Evolutionary conservation across 495 filamentous ascomycete species (phyloP).

Genomic region (Parmelia sp.): DNA sequence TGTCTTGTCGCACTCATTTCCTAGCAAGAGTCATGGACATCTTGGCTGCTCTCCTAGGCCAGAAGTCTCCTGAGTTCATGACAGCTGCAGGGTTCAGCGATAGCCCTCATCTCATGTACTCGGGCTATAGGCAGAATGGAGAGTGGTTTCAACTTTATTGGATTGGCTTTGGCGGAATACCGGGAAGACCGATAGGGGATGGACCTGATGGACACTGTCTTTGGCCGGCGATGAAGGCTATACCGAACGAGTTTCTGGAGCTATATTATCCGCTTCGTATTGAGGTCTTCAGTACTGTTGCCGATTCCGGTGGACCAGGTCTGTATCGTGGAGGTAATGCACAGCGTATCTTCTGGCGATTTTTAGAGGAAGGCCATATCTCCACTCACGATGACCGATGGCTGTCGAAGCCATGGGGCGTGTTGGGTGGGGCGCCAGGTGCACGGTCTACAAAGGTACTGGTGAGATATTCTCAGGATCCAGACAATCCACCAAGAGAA

Average conservation of each 20-base stretch:
- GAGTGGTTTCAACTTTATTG: conserved; percentile 49
- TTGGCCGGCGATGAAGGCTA: conserved; percentile 48
- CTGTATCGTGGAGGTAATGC: conserved; percentile 46
- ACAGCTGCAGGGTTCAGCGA: conserved; percentile 47
- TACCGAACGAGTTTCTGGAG: conserved; percentile 46
- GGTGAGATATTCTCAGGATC: conserved; percentile 36
- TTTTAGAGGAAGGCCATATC: conserved; percentile 41
- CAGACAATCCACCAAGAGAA: conserved; percentile 27
- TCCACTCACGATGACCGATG: conserved; percentile 47
- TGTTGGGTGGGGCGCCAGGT: conserved; percentile 43
- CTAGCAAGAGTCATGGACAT: conserved; percentile 43
- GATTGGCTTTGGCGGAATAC: conserved; percentile 47
- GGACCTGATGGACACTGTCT: conserved; percentile 48
- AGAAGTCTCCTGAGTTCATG: conserved; percentile 42
- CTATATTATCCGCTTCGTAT: conserved; percentile 45
- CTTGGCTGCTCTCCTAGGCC: conserved; percentile 45
- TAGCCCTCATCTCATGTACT: conserved; percentile 48
- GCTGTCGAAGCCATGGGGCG: conserved; percentile 48
- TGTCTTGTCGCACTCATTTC: conserved; percentile 46
- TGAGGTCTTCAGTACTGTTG: conserved; percentile 44
- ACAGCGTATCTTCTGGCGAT: conserved; percentile 43
- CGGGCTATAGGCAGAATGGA: conserved; percentile 35
- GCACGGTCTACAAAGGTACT: conserved; percentile 39
- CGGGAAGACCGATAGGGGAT: conserved; percentile 43
- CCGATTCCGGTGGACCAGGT: conserved; percentile 44